Evolutionary conservation across 345 rosid species (phyloP).

Genomic region (Lenwebbia sp.): DNA sequence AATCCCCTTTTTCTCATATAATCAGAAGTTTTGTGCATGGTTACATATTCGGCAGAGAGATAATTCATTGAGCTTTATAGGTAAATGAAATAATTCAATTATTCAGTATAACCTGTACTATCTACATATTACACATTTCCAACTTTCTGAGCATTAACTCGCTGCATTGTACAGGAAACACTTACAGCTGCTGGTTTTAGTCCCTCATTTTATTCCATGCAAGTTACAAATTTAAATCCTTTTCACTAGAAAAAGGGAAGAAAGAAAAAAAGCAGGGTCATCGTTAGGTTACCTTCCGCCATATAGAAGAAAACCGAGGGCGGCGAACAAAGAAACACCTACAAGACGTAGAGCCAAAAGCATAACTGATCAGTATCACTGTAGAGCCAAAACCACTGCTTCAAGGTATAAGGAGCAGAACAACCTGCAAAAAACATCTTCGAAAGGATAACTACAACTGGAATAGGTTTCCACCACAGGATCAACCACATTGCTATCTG

Average conservation of each 20-base stretch:
- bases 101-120: background rate
- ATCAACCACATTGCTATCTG: slow-evolving; percentile 81
- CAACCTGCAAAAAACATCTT: slow-evolving; percentile 87
- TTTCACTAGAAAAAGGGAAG: background rate
- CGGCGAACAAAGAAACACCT: slow-evolving; percentile 80
- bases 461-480: slow-evolving; percentile 71
- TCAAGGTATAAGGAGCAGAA: background rate
- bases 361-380: background rate
- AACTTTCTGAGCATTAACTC: background rate
- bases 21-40: background rate
- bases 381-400: background rate
- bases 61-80: background rate
- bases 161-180: background rate
- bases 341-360: slow-evolving; percentile 2
- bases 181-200: background rate
- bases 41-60: background rate
- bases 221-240: background rate
- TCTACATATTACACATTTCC: background rate
- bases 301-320: slow-evolving; percentile 78
- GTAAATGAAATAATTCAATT: background rate
- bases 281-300: slow-evolving; percentile 71
- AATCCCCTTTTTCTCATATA: background rate
- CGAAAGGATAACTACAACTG: slow-evolving; percentile 38
- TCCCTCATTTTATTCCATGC: background rate
- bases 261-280: background rate